Evolutionary conservation across 2,329 filamentous ascomycete genomes (phyloP).

Genomic region (Ramularia endophylla): DNA sequence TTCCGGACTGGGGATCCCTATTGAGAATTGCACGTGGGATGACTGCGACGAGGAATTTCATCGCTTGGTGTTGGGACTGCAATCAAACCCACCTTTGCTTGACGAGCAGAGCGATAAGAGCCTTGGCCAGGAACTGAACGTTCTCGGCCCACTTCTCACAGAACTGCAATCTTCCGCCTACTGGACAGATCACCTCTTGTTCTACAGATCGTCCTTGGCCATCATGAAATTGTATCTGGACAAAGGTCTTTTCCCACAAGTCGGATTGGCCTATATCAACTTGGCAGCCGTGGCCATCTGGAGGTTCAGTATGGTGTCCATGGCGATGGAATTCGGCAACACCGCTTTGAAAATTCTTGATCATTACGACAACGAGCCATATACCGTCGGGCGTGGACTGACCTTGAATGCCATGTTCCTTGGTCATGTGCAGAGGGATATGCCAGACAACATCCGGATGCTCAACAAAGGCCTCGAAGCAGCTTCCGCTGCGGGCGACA

Average conservation of each 20-base stretch:
- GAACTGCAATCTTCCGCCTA: slow-evolving; percentile 45
- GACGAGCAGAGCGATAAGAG: slow-evolving; percentile 24
- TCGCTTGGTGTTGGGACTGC: slow-evolving; percentile 28
- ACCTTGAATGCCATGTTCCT: slow-evolving; percentile 65
- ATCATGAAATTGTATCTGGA: slow-evolving; percentile 62
- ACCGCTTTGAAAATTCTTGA: slow-evolving; percentile 60
- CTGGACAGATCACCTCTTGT: slow-evolving; percentile 66
- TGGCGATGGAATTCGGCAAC: slow-evolving; percentile 59
- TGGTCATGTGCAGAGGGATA: slow-evolving; percentile 61
- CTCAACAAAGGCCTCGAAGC: slow-evolving; percentile 63
- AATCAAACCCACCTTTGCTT: slow-evolving; percentile 13
- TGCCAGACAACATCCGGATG: slow-evolving; percentile 52
- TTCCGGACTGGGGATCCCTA: slow-evolving; percentile 58
- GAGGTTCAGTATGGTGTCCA: slow-evolving; percentile 64
- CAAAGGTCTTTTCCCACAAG: slow-evolving; percentile 62
- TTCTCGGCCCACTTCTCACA: slow-evolving; percentile 62
- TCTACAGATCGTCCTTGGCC: slow-evolving; percentile 63
- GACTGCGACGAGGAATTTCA: slow-evolving; percentile 73
- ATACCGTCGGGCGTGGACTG: slow-evolving; percentile 61
- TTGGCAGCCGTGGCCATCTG: slow-evolving; percentile 61
- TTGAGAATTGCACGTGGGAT: slow-evolving; percentile 64
- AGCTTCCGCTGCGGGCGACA: slow-evolving; percentile 61
- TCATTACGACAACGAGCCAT: slow-evolving; percentile 54
- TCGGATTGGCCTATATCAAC: slow-evolving; percentile 62
- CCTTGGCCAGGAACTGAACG: slow-evolving; percentile 52